Evolutionary conservation across 257 asterid genomes (phyloP).

Genomic region (Nyctanthes arbortristis): DNA sequence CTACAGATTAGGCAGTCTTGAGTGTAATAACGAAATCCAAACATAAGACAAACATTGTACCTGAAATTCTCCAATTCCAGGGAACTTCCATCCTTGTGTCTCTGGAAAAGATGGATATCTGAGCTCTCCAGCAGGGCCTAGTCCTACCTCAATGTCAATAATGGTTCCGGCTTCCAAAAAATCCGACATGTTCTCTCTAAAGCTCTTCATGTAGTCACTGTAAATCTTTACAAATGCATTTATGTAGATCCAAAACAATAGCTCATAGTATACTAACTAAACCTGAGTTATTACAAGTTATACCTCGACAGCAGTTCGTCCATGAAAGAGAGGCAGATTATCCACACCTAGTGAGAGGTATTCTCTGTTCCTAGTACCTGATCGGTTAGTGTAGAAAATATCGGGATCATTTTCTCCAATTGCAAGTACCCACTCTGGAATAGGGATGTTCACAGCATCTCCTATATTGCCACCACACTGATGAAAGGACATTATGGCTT

Average conservation of each 20-base stretch:
- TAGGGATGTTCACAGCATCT: conserved; percentile 58
- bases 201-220: conserved; percentile 75
- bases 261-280: not conserved
- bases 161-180: conserved; percentile 54
- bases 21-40: not conserved
- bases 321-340: conserved; percentile 58
- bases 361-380: conserved; percentile 58
- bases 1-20: not conserved
- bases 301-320: conserved; percentile 80
- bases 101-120: conserved; percentile 78
- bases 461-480: conserved; percentile 91
- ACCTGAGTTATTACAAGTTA: not conserved
- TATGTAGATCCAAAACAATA: not conserved
- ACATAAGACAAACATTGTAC: conserved; percentile 23
- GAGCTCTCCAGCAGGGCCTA: conserved; percentile 93
- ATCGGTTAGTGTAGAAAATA: conserved; percentile 60
- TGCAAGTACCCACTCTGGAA: conserved; percentile 68
- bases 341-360: conserved; percentile 74
- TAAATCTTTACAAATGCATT: conserved; percentile 50
- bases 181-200: conserved; percentile 63
- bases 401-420: conserved; percentile 52
- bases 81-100: conserved; percentile 79
- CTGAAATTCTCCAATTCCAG: conserved; percentile 91
- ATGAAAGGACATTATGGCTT: conserved; percentile 90
- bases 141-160: conserved; percentile 78